Conservation (phyloP, 2,329 filamentous ascomycete genomes). For the Exophiala bonariae region DNA sequence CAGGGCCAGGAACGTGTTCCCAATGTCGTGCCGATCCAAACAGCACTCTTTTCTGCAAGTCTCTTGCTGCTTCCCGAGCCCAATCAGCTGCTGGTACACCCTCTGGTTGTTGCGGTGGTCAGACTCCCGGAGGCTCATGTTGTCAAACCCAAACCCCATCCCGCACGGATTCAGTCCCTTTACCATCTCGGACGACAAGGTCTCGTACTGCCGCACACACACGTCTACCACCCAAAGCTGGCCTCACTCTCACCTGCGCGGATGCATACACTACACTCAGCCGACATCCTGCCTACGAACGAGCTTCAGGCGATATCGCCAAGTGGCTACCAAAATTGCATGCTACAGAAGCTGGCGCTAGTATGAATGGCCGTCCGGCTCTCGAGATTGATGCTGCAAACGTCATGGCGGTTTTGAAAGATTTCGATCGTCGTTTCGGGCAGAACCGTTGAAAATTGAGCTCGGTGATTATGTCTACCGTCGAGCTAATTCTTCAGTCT, state of each 20-base stretch:
- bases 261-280: slow-evolving; percentile 78
- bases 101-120: slow-evolving; percentile 67
- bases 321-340: slow-evolving; percentile 74
- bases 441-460: slow-evolving; percentile 20
- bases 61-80: slow-evolving; percentile 64
- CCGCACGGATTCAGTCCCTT: slow-evolving; percentile 23
- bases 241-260: slow-evolving; percentile 68
- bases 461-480: no score
- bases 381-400: slow-evolving; percentile 81
- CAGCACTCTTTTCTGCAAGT: slow-evolving; percentile 80
- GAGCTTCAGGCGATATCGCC: slow-evolving; percentile 71
- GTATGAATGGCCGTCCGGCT: slow-evolving; percentile 48
- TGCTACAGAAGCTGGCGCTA: slow-evolving; percentile 44
- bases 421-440: slow-evolving; percentile 75
- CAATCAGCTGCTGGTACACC: slow-evolving; percentile 54
- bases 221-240: slow-evolving; percentile 36
- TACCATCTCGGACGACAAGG: slow-evolving; percentile 22
- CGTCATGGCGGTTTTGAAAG: slow-evolving; percentile 81
- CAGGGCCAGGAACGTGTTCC: slow-evolving; percentile 75
- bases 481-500: no score
- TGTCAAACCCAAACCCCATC: slow-evolving; percentile 29
- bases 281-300: slow-evolving; percentile 73
- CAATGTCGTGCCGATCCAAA: slow-evolving; percentile 77
- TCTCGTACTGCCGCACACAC: slow-evolving; percentile 29
- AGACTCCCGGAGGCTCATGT: slow-evolving; percentile 31